These are phyloP conservation scores for Lizonia empirigonia DNA, from an alignment of 2,329 filamentous ascomycete species.

Conservation along the genomic window DNA sequence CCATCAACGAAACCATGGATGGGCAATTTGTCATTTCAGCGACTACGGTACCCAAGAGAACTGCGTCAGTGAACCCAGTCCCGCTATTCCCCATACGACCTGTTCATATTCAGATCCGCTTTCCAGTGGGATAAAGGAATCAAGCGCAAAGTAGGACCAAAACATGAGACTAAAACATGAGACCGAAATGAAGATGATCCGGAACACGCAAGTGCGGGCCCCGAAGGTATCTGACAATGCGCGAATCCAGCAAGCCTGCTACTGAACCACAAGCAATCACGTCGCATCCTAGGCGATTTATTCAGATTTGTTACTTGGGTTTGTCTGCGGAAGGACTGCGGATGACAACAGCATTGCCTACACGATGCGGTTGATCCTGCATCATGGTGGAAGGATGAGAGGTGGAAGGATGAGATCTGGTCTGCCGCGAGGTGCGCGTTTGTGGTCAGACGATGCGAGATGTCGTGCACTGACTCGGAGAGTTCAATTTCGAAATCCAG, in stretches of 20 bases:
- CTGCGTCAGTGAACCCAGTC: background rate
- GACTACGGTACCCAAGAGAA: background rate
- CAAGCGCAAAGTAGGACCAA: background rate
- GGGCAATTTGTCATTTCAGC: background rate
- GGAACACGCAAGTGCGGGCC: background rate
- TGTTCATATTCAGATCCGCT: background rate
- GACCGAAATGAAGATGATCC: background rate
- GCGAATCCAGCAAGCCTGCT: background rate
- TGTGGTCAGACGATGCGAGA: background rate
- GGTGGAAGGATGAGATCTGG: too few relatives aligned
- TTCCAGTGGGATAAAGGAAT: background rate
- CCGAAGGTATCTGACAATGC: background rate
- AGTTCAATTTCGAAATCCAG: background rate
- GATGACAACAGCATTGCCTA: background rate
- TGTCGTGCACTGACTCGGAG: background rate
- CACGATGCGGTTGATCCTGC: background rate
- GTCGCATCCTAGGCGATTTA: background rate
- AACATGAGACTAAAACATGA: background rate
- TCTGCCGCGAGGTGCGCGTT: slow-evolving; percentile 1
- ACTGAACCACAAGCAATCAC: background rate
- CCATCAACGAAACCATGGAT: background rate
- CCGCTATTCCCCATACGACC: background rate
- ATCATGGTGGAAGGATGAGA: too few relatives aligned
- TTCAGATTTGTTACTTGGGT: background rate
- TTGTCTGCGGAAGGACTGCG: background rate